Evolutionary conservation across 1,284 basidiomycete species (phyloP).

Genomic region (Puccinia horiana): DNA sequence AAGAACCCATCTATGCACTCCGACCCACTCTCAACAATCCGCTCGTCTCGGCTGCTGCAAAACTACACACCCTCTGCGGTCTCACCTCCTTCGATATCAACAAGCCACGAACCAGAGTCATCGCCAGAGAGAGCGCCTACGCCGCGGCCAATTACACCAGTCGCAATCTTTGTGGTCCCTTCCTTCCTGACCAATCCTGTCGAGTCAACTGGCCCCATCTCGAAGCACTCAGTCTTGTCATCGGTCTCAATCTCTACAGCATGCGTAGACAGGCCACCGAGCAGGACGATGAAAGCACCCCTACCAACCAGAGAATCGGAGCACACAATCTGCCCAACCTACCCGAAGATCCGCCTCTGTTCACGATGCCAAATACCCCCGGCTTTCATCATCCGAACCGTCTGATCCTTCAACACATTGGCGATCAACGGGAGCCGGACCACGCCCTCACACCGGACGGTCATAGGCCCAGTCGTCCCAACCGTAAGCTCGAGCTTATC

Average conservation of each 20-base stretch:
- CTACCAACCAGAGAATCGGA: too few species aligned
- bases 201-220: constrained; percentile 46
- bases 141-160: not conserved
- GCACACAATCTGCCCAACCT: not conserved
- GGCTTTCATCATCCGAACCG: not conserved
- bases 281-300: not conserved
- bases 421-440: not conserved
- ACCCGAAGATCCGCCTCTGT: not conserved
- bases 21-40: constrained; percentile 15
- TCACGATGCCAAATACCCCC: not conserved
- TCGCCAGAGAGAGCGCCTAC: constrained; percentile 41
- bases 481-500: not conserved
- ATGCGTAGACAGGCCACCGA: not conserved
- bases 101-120: constrained; percentile 6
- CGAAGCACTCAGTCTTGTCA: constrained; percentile 28
- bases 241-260: constrained; percentile 30
- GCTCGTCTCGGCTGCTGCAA: not conserved
- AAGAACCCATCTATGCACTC: not conserved
- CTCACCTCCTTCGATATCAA: constrained; percentile 27
- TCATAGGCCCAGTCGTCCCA: not conserved
- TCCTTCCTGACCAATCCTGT: constrained; percentile 32
- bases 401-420: not conserved
- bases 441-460: not conserved
- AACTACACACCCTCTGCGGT: constrained; percentile 35
- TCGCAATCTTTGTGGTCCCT: constrained; percentile 26